A percentile compares a stretch with the other conserved stretches of the same genome.
These are phyloP conservation scores for Puccinia novopanici DNA, from an alignment of 1,284 basidiomycete genomes.

Conservation along the genomic window DNA sequence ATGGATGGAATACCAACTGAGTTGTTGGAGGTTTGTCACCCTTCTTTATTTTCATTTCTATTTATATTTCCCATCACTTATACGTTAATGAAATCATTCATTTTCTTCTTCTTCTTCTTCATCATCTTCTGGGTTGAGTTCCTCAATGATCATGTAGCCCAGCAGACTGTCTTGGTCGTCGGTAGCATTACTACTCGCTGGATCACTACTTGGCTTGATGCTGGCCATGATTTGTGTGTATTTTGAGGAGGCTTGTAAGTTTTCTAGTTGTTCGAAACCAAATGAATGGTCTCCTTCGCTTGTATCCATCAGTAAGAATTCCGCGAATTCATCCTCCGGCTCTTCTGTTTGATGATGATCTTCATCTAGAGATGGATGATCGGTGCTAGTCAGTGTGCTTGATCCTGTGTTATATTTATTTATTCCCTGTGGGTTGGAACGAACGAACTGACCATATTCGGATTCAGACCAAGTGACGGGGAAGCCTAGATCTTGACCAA, in stretches of 20 bases:
- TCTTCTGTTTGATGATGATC: conserved; percentile 26
- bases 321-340: conserved; percentile 36
- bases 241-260: background rate
- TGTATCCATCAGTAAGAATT: conserved; percentile 42
- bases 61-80: background rate
- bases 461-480: conserved; percentile 50
- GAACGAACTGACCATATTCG: conserved; percentile 32
- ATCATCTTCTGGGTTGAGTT: background rate
- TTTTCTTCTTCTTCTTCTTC: background rate
- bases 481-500: conserved; percentile 39
- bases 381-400: background rate
- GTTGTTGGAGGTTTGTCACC: conserved; percentile 35
- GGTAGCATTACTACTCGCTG: background rate
- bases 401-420: no score
- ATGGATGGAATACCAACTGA: conserved; percentile 49
- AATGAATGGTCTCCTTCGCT: conserved; percentile 21
- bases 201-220: background rate
- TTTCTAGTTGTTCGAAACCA: conserved; percentile 8
- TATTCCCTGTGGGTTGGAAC: background rate
- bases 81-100: background rate
- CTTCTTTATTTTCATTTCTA: background rate
- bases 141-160: conserved; percentile 40
- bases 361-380: conserved; percentile 10
- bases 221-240: background rate
- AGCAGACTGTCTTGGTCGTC: background rate